Evolutionary conservation across 2,329 filamentous ascomycete genomes (phyloP).

Genomic region (Botrytis galanthina): DNA sequence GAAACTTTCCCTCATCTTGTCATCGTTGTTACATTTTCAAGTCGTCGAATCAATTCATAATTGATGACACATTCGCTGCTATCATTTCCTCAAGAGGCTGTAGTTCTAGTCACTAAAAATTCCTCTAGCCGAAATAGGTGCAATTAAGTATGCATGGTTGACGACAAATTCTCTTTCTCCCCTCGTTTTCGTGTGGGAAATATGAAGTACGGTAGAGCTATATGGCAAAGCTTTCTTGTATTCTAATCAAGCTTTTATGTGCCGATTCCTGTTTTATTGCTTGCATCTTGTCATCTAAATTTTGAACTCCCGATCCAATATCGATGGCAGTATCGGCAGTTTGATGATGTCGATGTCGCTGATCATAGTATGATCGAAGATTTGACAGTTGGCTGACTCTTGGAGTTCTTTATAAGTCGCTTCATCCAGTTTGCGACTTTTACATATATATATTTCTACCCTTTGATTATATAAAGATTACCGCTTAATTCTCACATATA

Average conservation of each 20-base stretch:
- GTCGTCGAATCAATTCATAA: neutral
- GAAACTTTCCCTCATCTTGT: neutral
- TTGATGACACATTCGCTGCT: neutral
- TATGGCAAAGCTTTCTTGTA: neutral
- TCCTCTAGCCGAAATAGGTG: neutral
- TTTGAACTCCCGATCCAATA: neutral
- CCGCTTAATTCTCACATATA: neutral
- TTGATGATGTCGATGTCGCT: neutral
- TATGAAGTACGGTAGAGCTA: too few relatives aligned
- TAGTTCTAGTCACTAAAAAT: neutral
- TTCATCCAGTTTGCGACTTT: neutral
- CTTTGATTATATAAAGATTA: accelerated
- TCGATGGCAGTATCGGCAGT: neutral
- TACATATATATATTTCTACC: neutral
- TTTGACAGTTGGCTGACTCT: neutral
- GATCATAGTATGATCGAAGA: conserved; percentile 6
- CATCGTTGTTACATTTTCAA: neutral
- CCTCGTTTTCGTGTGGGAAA: neutral
- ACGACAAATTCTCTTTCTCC: neutral
- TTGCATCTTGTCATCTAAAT: neutral
- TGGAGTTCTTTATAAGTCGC: neutral
- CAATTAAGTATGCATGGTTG: neutral
- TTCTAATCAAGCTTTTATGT: neutral
- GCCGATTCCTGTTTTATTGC: neutral
- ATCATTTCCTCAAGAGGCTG: neutral